phyloP scores from a whole-genome alignment of 148 eudicot genomes.

The Nepenthes gracilis region DNA sequence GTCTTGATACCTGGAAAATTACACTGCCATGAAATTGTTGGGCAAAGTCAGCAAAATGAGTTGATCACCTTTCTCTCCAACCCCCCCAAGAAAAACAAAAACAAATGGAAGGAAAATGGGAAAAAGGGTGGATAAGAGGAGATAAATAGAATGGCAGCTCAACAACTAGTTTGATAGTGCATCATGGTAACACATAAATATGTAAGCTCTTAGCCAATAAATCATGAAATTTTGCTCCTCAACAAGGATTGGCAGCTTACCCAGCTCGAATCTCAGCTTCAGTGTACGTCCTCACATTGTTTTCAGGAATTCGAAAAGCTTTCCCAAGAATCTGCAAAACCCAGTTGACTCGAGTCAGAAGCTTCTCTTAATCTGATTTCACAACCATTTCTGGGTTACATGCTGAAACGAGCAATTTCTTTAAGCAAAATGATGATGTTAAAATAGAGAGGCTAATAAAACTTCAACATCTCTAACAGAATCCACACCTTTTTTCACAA shows the following conservation, averaged over 20 bases:
- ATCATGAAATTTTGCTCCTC: neutral
- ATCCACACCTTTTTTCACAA: too few species aligned
- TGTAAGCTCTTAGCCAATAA: neutral
- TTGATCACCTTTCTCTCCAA: too few species aligned
- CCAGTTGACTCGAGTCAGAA: conserved; percentile 7
- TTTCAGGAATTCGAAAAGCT: conserved; percentile 76
- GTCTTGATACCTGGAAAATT: conserved; percentile 93
- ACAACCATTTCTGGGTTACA: too few species aligned
- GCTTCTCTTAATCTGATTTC: neutral
- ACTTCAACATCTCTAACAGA: neutral
- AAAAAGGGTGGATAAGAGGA: too few species aligned
- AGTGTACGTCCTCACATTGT: conserved; percentile 73
- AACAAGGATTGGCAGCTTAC: conserved; percentile 25
- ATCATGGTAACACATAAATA: too few species aligned
- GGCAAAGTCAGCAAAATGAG: conserved; percentile 16
- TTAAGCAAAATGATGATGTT: neutral
- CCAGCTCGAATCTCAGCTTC: conserved; percentile 99
- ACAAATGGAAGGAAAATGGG: neutral
- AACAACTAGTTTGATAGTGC: too few species aligned
- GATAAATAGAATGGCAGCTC: too few species aligned
- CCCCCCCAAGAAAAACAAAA: neutral
- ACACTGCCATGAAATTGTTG: conserved; percentile 34
- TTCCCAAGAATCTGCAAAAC: conserved; percentile 70
- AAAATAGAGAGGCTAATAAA: neutral
- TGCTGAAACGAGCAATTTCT: too few species aligned